Conservation (phyloP, 2,329 filamentous ascomycete genomes). For the Neofusicoccum sp. region DNA sequence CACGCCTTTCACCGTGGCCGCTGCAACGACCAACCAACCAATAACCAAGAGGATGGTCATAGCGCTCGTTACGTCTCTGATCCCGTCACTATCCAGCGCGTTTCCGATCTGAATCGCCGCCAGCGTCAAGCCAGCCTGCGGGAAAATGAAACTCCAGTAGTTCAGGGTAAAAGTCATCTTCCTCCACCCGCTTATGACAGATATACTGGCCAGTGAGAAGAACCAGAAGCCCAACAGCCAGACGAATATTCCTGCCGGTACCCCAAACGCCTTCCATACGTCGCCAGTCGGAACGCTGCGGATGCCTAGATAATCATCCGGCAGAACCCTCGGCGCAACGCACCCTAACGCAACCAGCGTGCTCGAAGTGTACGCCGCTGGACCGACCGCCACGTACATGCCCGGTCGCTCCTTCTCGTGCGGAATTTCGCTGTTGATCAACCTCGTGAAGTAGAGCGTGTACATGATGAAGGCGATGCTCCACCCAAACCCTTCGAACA, state of each 20-base stretch:
- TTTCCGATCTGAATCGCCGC: constrained; percentile 58
- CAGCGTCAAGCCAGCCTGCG: constrained; percentile 62
- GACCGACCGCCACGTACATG: constrained; percentile 56
- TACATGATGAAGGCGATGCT: constrained; percentile 46
- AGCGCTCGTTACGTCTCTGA: constrained; percentile 55
- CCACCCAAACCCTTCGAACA: constrained; percentile 48
- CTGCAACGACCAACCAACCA: constrained; percentile 56
- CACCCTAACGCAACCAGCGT: constrained; percentile 48
- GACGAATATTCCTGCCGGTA: constrained; percentile 45
- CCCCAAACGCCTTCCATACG: constrained; percentile 41
- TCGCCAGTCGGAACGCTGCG: constrained; percentile 34
- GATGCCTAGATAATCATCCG: constrained; percentile 33
- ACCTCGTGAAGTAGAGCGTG: constrained; percentile 41
- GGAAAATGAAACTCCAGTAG: constrained; percentile 68
- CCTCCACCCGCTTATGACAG: constrained; percentile 37
- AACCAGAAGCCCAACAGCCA: constrained; percentile 53
- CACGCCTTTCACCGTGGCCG: constrained; percentile 52
- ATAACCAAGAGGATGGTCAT: constrained; percentile 56
- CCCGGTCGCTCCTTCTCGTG: constrained; percentile 41
- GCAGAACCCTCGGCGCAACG: constrained; percentile 37
- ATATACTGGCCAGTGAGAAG: constrained; percentile 44
- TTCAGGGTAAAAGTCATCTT: constrained; percentile 50
- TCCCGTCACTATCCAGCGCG: constrained; percentile 50
- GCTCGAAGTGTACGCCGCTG: constrained; percentile 25
- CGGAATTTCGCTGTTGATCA: constrained; percentile 41